Evolutionary conservation across 768 basidiomycete species (phyloP).

Genomic region (Tulasnella sp.): DNA sequence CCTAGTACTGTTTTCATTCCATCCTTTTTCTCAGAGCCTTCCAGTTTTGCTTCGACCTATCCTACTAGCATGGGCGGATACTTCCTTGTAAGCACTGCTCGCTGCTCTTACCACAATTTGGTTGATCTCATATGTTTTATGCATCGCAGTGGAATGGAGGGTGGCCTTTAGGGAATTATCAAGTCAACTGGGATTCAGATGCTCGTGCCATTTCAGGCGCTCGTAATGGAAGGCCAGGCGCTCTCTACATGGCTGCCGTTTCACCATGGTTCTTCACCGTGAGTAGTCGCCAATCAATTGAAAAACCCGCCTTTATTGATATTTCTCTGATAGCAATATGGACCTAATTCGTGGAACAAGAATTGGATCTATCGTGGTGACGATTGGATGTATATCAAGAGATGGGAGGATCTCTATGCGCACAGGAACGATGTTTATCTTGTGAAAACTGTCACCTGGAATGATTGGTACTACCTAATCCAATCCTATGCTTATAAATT

Average conservation of each 20-base stretch:
- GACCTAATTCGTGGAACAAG: constrained; percentile 52
- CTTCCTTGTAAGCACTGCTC: neutral
- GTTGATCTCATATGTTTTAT: no score
- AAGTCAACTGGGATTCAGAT: constrained; percentile 35
- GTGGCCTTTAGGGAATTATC: constrained; percentile 44
- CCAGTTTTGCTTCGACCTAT: neutral
- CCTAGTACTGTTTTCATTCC: neutral
- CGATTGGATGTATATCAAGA: constrained; percentile 25
- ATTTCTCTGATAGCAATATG: constrained; percentile 46
- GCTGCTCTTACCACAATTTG: no score
- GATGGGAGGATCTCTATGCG: constrained; percentile 26
- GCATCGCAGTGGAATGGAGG: constrained; percentile 54
- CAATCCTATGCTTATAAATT: no score
- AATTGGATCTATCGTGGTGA: constrained; percentile 33
- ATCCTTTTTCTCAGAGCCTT: neutral
- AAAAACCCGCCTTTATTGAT: no score
- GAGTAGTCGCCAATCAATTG: no score
- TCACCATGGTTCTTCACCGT: constrained; percentile 67
- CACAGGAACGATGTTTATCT: constrained; percentile 26
- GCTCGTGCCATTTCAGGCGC: neutral
- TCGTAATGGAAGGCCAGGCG: constrained; percentile 18
- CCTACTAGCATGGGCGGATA: neutral
- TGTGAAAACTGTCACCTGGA: constrained; percentile 29
- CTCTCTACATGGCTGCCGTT: constrained; percentile 39
- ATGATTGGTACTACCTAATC: constrained; percentile 21